Evolutionary conservation across 768 basidiomycete species (phyloP), one percentile per base, ranked within the genome.

Genomic region (Suillus plorans): DNA sequence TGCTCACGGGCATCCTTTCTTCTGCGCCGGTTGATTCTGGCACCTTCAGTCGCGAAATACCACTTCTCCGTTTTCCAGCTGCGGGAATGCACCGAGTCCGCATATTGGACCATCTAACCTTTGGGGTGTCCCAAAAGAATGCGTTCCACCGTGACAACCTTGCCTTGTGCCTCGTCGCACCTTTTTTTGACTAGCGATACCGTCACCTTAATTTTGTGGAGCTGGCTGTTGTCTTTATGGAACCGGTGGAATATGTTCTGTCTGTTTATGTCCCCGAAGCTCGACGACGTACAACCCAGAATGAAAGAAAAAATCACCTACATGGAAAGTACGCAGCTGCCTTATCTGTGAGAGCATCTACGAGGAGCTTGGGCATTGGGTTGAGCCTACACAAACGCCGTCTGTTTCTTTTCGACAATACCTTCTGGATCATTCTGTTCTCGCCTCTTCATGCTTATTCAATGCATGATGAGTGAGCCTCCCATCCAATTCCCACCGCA

Each of bases 311-410:
- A 12, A 12, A 34, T 50, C 20, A 69, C 80, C 52, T 49, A 84
- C 84, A 85, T 84, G 2, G 81, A 80, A 69, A 63, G 60, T 80
- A 81, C 5, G 84, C 83, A 0, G 84, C 85, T 4, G 80, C 84
- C 42, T 79, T 74, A 7, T 77, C 78, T 5, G 80, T 52, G 60
- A 84, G 74, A 25, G 78, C 64, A 44, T 66, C 64, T 7, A 68
- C 28, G 6, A 86, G 69, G 12, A 79, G 73, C 47, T 76, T 64
- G 0, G 86, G 86, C 73, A 77, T 77, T 1, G 84, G 84, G 44
- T 82, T 68, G 12, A 82, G 6, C 34, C 77, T 73, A 69, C 84
- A 86, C 12, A 37, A n/a, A 65, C 82, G 79, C 28, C 72, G 72
- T 9, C 73, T 73, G 66, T 81, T 62, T 58, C 64, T 80, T 78